Conservation (phyloP, 805 yeast genomes). For the Zygoascus ofunaensis region DNA sequence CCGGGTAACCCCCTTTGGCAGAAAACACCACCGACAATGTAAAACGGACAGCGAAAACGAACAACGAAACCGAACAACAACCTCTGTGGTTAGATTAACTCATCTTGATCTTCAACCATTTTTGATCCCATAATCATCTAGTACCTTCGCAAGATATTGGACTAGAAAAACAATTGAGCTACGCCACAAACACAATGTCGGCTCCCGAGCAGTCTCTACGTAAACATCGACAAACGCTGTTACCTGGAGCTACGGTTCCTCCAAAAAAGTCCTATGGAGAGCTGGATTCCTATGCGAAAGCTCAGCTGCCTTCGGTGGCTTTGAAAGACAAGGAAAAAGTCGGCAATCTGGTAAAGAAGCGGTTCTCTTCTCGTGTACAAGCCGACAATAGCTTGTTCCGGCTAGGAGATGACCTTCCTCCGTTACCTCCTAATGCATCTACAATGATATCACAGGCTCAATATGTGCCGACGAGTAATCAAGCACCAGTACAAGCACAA, state of each 20-base stretch:
- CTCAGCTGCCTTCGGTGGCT: slow-evolving; percentile 18
- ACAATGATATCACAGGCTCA: slow-evolving; percentile 32
- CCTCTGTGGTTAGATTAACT: no score
- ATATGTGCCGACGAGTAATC: background rate
- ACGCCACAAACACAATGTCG: no score
- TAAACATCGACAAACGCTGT: slow-evolving; percentile 21
- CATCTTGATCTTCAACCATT: no score
- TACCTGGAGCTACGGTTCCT: slow-evolving; percentile 12
- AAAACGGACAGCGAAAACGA: no score
- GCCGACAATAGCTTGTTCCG: slow-evolving; percentile 52
- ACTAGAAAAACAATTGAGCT: no score
- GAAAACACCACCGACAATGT: no score
- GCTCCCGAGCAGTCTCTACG: slow-evolving; percentile 20
- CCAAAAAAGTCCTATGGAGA: slow-evolving; percentile 11
- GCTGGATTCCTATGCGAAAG: slow-evolving; percentile 6
- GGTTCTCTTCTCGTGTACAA: slow-evolving; percentile 19
- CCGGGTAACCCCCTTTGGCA: no score
- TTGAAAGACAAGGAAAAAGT: slow-evolving; percentile 20
- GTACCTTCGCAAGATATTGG: no score
- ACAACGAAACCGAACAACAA: no score
- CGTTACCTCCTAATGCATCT: slow-evolving; percentile 72
- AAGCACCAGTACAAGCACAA: background rate
- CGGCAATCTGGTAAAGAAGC: slow-evolving; percentile 21
- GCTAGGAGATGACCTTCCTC: slow-evolving; percentile 67
- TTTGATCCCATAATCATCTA: no score